Evolutionary conservation across 2,329 filamentous ascomycete species (phyloP).

Genomic region (Cryphonectria naterciae): DNA sequence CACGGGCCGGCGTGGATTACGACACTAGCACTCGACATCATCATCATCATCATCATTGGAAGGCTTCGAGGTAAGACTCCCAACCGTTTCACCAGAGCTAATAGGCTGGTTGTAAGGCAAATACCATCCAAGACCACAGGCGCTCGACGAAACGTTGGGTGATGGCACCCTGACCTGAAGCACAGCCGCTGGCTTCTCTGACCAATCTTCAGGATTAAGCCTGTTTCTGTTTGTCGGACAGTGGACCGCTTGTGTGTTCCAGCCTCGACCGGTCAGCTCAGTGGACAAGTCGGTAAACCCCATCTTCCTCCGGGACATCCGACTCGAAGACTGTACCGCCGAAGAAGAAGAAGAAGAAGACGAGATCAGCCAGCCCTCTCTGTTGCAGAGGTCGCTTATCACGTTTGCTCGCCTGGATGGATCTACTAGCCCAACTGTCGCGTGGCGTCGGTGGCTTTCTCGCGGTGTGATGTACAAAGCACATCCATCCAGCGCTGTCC

Average conservation of each 20-base stretch:
- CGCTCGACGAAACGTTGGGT: neutral
- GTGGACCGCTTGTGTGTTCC: neutral
- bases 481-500: neutral
- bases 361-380: neutral
- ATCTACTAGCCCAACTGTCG: neutral
- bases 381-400: neutral
- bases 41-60: neutral
- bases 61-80: neutral
- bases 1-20: neutral
- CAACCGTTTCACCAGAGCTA: neutral
- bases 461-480: neutral
- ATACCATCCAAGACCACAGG: neutral
- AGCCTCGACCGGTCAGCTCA: neutral
- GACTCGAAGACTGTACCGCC: neutral
- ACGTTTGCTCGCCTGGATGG: neutral
- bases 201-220: neutral
- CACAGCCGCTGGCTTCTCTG: neutral
- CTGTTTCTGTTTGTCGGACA: neutral
- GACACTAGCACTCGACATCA: neutral
- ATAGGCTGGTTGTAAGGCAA: neutral
- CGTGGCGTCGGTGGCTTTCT: conserved; percentile 3
- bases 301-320: neutral
- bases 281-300: neutral
- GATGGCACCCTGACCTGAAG: neutral
- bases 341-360: neutral